phyloP scores from a whole-genome alignment of 78 protist genomes.

The Isochrysis galbana region DNA sequence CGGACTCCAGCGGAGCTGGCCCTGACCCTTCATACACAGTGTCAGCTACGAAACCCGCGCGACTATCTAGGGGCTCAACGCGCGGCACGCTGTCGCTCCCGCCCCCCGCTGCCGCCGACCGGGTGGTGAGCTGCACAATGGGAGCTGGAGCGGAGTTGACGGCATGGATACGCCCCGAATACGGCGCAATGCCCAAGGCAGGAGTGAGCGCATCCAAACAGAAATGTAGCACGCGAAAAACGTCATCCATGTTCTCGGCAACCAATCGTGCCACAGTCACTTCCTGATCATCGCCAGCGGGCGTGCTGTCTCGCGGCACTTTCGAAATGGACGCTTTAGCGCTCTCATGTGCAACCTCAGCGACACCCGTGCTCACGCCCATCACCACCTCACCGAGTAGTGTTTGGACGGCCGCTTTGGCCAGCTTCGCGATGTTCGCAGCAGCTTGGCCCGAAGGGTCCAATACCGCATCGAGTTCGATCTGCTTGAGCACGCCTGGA shows the following conservation, averaged over 20 bases:
- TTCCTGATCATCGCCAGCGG: too few relatives aligned
- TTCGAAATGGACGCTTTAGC: background rate
- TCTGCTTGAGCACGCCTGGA: background rate
- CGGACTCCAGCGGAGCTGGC: too few relatives aligned
- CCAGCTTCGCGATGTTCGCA: too few relatives aligned
- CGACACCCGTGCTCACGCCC: background rate
- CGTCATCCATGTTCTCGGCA: background rate
- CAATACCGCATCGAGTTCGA: background rate
- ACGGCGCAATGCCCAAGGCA: background rate
- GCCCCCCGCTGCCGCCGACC: too few relatives aligned
- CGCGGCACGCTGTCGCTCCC: too few relatives aligned
- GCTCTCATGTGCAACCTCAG: background rate
- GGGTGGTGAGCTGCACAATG: too few relatives aligned
- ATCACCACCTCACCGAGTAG: background rate
- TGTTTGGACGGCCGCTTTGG: background rate
- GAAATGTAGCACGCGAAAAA: background rate
- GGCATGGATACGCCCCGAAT: background rate
- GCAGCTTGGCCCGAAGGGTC: too few relatives aligned
- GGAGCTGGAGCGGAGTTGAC: background rate
- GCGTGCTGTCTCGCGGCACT: too few relatives aligned
- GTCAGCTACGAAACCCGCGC: too few relatives aligned
- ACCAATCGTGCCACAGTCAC: background rate
- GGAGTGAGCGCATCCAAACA: background rate
- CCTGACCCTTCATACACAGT: too few relatives aligned
- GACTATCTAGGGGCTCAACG: too few relatives aligned